Evolutionary conservation across 192 early-diverging fungal genomes (phyloP).

Genomic region (Coemansia sp.): DNA sequence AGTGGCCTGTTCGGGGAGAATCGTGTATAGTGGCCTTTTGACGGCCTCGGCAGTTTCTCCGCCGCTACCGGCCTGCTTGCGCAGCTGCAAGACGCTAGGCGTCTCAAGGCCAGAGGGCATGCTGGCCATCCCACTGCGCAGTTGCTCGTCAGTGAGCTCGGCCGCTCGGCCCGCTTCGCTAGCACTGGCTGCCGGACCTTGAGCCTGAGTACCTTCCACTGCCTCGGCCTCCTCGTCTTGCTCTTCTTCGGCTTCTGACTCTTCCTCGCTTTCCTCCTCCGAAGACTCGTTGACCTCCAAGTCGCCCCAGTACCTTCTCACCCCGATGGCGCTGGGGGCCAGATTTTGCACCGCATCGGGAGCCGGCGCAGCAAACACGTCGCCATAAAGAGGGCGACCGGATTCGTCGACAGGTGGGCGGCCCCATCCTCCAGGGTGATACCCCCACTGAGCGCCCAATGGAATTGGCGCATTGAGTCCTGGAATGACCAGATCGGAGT

Average conservation of each 20-base stretch:
- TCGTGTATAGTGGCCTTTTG: slow-evolving; percentile 71
- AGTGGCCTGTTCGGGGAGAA: slow-evolving; percentile 74
- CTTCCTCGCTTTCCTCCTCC: slow-evolving; percentile 69
- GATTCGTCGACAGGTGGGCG: slow-evolving; percentile 82
- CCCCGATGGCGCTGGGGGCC: slow-evolving; percentile 3
- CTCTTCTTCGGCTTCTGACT: slow-evolving; percentile 57
- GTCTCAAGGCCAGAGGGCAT: slow-evolving; percentile 71
- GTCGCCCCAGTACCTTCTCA: slow-evolving; percentile 81
- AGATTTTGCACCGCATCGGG: slow-evolving; percentile 47
- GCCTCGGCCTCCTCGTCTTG: slow-evolving; percentile 37
- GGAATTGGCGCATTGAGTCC: slow-evolving; percentile 97
- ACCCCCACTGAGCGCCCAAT: slow-evolving; percentile 97
- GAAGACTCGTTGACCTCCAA: slow-evolving; percentile 70
- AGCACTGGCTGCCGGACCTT: slow-evolving; percentile 21
- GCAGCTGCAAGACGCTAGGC: slow-evolving; percentile 86
- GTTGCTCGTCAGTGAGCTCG: slow-evolving; percentile 56
- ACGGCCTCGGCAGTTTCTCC: slow-evolving; percentile 34
- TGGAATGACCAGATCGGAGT: slow-evolving; percentile 86
- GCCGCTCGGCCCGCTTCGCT: slow-evolving; percentile 46
- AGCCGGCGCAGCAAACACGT: slow-evolving; percentile 79
- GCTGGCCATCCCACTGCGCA: slow-evolving; percentile 60
- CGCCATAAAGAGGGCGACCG: slow-evolving; percentile 90
- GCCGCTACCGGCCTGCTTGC: slow-evolving; percentile 62
- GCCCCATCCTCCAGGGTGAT: slow-evolving; percentile 94
- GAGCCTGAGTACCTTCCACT: slow-evolving; percentile 43